Base-by-base conservation (phyloP, 768 basidiomycete species). In the Trametes elegans region DNA sequence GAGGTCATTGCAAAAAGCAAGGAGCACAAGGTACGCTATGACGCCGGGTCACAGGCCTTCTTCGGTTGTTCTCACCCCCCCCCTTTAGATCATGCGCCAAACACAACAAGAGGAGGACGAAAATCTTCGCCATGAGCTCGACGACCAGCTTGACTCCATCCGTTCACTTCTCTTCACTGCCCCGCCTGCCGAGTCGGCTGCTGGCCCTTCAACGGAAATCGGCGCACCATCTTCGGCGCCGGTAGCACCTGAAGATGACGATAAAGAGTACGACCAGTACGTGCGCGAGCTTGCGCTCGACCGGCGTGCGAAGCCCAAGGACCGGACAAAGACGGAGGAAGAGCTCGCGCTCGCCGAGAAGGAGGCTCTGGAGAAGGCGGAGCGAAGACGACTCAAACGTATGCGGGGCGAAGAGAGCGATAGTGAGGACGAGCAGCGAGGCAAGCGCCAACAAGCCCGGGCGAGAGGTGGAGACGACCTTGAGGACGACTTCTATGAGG, bases 1-100 rank as follows among this genome's bases (percentile, higher is more conserved):
- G 97, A 99, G 69, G 90, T 99, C 29, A 92, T 99, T 40, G 90
- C 93, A 1, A 99, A 98, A 73, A 95, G 93, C 72, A 99, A 99
- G 71, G 84, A 86, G 45, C 85, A 98, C 74, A 98, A 96, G 77
- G 96, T 93, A 62, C 27, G 72, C 51, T 45, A 36, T 28, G 41
- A 5, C 1, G 39, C 31, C 57, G n/a, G n/a, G n/a, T n/a, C 28
- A 47, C 31, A n/a, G 8, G 44, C 19, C 3, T 4, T 7, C 26
- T 0, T 24, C 9, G 16, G 13, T 10, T 18, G 7, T 40, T 9
- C 32, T 42, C 27, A 49, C 10, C 6, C 23, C 29, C 18, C 1
- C 9, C 29, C 11, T 36, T 24, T 54, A 98, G 96, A 72, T 90
- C 49, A 84, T 81, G 59, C 78, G 96, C n/a, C 95, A 98, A 79